A percentile compares a stretch with the other conserved stretches of the same genome.
Conservation (phyloP, 768 basidiomycete genomes). For the Collybia sordida region DNA sequence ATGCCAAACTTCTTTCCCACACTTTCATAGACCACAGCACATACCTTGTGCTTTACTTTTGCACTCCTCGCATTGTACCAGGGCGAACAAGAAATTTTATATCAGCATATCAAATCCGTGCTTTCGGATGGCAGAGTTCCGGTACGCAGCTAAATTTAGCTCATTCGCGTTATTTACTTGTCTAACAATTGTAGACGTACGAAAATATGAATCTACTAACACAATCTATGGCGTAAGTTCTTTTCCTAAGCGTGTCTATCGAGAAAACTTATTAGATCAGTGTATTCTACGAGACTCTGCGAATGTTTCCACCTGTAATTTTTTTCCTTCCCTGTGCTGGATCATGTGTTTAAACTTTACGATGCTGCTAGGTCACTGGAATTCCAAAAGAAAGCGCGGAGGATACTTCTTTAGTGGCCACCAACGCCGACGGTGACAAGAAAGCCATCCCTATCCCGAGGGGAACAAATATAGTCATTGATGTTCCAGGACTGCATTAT, state of each 20-base stretch:
- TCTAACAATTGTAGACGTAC: slow-evolving; percentile 27
- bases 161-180: neutral
- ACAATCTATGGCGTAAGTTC: slow-evolving; percentile 35
- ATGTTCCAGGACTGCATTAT: slow-evolving; percentile 44
- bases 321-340: neutral
- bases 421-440: slow-evolving; percentile 36
- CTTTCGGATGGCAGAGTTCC: slow-evolving; percentile 28
- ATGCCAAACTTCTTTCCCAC: neutral
- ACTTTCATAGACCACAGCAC: slow-evolving; percentile 33
- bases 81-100: slow-evolving; percentile 42
- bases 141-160: slow-evolving; percentile 17
- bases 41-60: slow-evolving; percentile 36
- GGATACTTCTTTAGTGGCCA: slow-evolving; percentile 40
- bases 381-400: slow-evolving; percentile 47
- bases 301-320: slow-evolving; percentile 46
- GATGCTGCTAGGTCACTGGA: slow-evolving; percentile 27
- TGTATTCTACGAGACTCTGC: slow-evolving; percentile 49
- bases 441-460: slow-evolving; percentile 40
- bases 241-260: neutral
- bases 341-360: neutral
- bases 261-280: slow-evolving; percentile 19
- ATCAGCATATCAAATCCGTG: slow-evolving; percentile 33
- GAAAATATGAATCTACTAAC: slow-evolving; percentile 39
- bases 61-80: slow-evolving; percentile 41
- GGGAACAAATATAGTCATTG: slow-evolving; percentile 35